phyloP scores from a whole-genome alignment of 169 alveolate species.

The Cyclospora cayetanensis region DNA sequence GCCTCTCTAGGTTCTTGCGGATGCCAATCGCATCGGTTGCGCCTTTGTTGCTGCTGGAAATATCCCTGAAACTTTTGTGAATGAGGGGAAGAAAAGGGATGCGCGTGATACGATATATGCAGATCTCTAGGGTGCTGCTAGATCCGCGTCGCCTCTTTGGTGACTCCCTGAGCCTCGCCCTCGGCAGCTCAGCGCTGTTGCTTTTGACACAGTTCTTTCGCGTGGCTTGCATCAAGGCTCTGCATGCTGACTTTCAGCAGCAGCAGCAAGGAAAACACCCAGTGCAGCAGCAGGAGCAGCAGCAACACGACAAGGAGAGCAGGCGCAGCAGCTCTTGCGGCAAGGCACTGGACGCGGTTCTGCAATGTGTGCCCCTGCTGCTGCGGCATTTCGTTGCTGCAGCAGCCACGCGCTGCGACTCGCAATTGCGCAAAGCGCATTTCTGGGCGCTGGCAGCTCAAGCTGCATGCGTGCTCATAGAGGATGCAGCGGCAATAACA shows the following conservation, averaged over 20 bases:
- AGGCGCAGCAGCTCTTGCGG: not conserved
- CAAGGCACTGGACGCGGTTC: not conserved
- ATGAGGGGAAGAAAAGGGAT: not conserved
- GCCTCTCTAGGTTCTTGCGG: too few relatives aligned
- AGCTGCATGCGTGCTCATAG: constrained; percentile 7
- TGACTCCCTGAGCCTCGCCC: constrained; percentile 26
- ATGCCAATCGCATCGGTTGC: too few relatives aligned
- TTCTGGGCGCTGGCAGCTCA: constrained; percentile 43
- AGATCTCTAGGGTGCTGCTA: not conserved
- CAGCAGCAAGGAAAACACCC: not conserved
- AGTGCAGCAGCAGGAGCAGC: constrained; percentile 4
- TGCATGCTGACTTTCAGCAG: constrained; percentile 4
- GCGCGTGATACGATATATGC: too few relatives aligned
- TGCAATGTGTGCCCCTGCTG: constrained; percentile 11
- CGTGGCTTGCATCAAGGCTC: not conserved
- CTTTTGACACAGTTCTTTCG: constrained; percentile 7
- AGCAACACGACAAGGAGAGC: not conserved
- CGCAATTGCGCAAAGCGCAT: not conserved
- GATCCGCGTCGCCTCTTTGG: not conserved
- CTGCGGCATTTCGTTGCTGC: constrained; percentile 51
- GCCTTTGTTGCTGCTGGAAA: not conserved
- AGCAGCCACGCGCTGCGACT: constrained; percentile 33
- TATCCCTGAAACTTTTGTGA: not conserved
- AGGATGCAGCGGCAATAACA: constrained; percentile 42
- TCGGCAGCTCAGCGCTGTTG: constrained; percentile 18